phyloP scores from a whole-genome alignment of 371 early-diverging fungal species.

The Mucor racemosus region DNA sequence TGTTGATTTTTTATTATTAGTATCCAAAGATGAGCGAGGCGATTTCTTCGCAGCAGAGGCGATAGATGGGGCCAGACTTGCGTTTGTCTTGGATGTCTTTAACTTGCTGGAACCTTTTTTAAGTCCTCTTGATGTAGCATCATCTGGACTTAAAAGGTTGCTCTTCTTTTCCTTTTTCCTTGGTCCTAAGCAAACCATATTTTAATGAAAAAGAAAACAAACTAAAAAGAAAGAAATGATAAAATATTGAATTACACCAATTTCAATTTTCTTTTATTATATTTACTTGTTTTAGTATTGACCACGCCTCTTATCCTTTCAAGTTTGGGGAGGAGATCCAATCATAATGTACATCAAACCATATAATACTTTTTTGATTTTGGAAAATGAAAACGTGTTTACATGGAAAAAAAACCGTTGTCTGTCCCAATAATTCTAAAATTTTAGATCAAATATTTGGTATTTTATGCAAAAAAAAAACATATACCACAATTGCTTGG shows the following conservation, averaged over 20 bases:
- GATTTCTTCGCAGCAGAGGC: constrained; percentile 16
- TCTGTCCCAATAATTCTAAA: background rate
- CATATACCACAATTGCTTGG: no score
- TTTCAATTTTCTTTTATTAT: constrained; percentile 3
- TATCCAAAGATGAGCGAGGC: constrained; percentile 20
- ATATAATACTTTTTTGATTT: background rate
- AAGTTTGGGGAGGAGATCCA: background rate
- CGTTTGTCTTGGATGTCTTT: constrained; percentile 11
- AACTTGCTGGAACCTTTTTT: constrained; percentile 24
- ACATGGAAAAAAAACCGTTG: background rate
- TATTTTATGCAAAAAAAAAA: no score
- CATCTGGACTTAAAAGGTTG: constrained; percentile 23
- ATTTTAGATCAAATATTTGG: no score
- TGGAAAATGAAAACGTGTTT: constrained; percentile 1
- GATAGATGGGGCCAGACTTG: constrained; percentile 18
- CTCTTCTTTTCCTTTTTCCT: constrained; percentile 35
- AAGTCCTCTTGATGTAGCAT: constrained; percentile 18
- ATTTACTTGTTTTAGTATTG: constrained; percentile 10
- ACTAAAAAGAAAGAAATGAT: constrained; percentile 11
- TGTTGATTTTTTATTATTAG: background rate
- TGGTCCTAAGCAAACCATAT: constrained; percentile 33
- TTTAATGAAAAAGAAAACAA: constrained; percentile 3
- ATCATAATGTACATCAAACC: background rate
- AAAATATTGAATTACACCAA: constrained; percentile 16
- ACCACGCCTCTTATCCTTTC: constrained; percentile 5